phyloP scores from a whole-genome alignment of 2,329 filamentous ascomycete genomes.

The Arthroderma sp. region DNA sequence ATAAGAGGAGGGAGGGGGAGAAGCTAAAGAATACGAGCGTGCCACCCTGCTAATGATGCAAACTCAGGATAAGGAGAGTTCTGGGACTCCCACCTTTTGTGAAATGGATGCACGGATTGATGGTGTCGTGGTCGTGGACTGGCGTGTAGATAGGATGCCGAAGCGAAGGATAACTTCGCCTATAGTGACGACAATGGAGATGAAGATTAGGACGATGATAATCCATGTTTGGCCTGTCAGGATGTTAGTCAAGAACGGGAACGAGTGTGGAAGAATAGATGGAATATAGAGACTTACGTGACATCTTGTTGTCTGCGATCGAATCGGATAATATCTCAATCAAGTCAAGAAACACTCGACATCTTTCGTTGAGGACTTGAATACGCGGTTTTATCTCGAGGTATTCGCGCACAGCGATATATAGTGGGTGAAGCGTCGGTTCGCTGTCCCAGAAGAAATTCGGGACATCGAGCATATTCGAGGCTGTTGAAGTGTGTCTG shows the following conservation, averaged over 20 bases:
- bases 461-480: conserved; percentile 88
- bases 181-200: conserved; percentile 83
- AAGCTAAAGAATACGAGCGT: too few relatives aligned
- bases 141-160: conserved; percentile 44
- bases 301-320: conserved; percentile 91
- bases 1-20: too few relatives aligned
- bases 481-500: conserved; percentile 42
- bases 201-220: conserved; percentile 80
- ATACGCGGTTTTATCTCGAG: conserved; percentile 94
- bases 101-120: too few relatives aligned
- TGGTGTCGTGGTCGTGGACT: too few relatives aligned
- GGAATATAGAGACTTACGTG: conserved; percentile 33
- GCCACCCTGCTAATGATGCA: too few relatives aligned
- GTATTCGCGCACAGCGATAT: conserved; percentile 88
- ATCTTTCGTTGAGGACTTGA: conserved; percentile 92
- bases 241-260: neutral
- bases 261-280: neutral
- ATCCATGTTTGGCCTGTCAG: conserved; percentile 75
- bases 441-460: conserved; percentile 99
- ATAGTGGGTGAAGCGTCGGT: conserved; percentile 85
- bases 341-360: conserved; percentile 88
- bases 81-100: too few relatives aligned
- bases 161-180: conserved; percentile 83
- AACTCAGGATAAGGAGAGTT: too few relatives aligned
- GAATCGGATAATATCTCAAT: conserved; percentile 89